These are phyloP conservation scores for Staphylotrichum longicolle DNA, from an alignment of 495 filamentous ascomycete genomes.

Conservation along the genomic window DNA sequence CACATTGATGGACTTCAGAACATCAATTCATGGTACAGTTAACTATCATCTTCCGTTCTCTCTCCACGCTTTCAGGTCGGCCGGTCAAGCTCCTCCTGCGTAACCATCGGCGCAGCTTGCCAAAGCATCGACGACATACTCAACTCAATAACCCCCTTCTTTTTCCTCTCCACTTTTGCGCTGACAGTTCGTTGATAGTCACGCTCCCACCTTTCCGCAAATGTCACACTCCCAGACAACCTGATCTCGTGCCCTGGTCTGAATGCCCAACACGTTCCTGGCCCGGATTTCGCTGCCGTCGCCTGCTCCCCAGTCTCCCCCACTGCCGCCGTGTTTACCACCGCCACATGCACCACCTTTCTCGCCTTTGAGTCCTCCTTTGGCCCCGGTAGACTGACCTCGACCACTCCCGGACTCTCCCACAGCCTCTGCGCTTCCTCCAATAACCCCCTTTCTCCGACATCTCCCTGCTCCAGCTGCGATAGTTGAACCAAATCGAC, in stretches of 20 bases:
- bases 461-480: not conserved
- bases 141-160: slow-evolving; percentile 27
- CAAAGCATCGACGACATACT: slow-evolving; percentile 27
- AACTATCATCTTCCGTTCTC: no score
- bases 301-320: slow-evolving; percentile 8
- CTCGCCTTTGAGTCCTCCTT: not conserved
- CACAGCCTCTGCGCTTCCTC: slow-evolving; percentile 22
- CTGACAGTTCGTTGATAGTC: slow-evolving; percentile 29
- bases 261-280: not conserved
- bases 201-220: slow-evolving; percentile 31
- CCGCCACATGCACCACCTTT: slow-evolving; percentile 14
- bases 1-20: no score
- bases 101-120: slow-evolving; percentile 13
- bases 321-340: slow-evolving; percentile 19
- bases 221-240: slow-evolving; percentile 18
- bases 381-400: not conserved
- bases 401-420: slow-evolving; percentile 23
- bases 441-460: slow-evolving; percentile 1
- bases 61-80: no score
- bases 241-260: slow-evolving; percentile 7
- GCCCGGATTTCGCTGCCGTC: not conserved
- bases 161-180: slow-evolving; percentile 24
- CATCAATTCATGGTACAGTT: no score
- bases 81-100: not conserved
- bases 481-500: slow-evolving; percentile 23